Base-by-base conservation (phyloP, 2,329 filamentous ascomycete genomes). In the Colletotrichum sansevieriae region DNA sequence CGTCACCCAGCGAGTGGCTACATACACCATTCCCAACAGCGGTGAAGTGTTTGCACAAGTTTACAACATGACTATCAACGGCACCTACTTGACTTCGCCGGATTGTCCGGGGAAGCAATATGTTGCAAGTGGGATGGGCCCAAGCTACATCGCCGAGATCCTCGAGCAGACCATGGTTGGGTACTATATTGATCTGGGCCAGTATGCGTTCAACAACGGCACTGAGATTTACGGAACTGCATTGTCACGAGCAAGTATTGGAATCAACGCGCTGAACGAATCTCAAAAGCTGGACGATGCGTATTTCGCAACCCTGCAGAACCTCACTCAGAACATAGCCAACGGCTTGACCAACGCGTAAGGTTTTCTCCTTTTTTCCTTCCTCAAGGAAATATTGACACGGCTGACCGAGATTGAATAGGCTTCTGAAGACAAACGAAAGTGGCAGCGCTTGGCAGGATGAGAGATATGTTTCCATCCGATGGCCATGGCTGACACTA, bases 401-500 rank as follows among this genome's bases (percentile, higher is more conserved):
- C n/a, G 15, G 46, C 47, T 51, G 29, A 61, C 22, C 3, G 10
- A 13, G 18, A 33, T 15, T 8, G 12, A 15, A 20, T 15, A 67
- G 64, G 35, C 25, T 67, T 2, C 39, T 67, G 10, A 43, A n/a
- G 6, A 11, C 35, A 1, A 63, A 67, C 15, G 33, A 63, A 11
- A 64, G 39, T 18, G 60, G 65, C 3, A 52, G 37, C 18, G 60
- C 65, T 9, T 65, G 61, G 65, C 65, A 47, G n/a, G 52, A 55
- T 13, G 65, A 68, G n/a, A 20, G 25, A 4, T 68, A 46, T 15
- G 65, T 68, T 2, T 52, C 44, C 2, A 59, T 68, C 8, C 60
- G 65, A 2, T 68, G 65, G 65, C 46, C 60, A 29, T 65, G 65
- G 65, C 15, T 68, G 37, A 59, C 65, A 4, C 18, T 68, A 18